Conservation (phyloP, 1,139 yeast species). For the Scheffersomyces titani region DNA sequence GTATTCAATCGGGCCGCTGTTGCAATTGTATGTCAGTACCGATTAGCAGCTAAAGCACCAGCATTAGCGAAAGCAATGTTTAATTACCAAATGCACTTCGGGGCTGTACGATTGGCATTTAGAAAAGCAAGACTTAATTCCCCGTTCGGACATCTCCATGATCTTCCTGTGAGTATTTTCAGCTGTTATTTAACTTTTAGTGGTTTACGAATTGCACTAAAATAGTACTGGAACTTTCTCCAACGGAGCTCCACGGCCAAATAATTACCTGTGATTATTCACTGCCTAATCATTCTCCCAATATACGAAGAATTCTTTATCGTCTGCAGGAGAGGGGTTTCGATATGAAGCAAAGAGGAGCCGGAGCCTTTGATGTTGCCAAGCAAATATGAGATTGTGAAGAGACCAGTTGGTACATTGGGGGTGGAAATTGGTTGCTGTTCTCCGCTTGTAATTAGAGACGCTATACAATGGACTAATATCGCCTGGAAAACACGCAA, state of each 20-base stretch:
- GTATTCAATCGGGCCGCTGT: too few species aligned
- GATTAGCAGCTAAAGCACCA: too few species aligned
- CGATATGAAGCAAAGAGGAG: neutral
- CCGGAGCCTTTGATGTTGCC: neutral
- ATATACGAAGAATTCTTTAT: neutral
- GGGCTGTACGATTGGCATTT: neutral
- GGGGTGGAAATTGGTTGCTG: neutral
- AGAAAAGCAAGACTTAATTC: neutral
- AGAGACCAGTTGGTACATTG: neutral
- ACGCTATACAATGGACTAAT: neutral
- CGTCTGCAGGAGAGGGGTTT: neutral
- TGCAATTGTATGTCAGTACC: too few species aligned
- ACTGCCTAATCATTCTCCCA: neutral
- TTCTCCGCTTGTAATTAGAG: neutral
- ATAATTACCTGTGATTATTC: too few species aligned
- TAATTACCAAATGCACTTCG: too few species aligned
- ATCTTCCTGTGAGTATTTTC: neutral
- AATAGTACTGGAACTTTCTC: too few species aligned
- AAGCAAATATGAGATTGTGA: neutral
- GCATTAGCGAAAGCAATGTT: too few species aligned
- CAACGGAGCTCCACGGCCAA: too few species aligned
- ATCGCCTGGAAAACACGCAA: neutral
- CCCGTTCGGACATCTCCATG: neutral
- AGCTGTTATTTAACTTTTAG: neutral
- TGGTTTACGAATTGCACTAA: too few species aligned